These are phyloP conservation scores for Collybia mongolica DNA, from an alignment of 768 basidiomycete species.

Conservation along the genomic window DNA sequence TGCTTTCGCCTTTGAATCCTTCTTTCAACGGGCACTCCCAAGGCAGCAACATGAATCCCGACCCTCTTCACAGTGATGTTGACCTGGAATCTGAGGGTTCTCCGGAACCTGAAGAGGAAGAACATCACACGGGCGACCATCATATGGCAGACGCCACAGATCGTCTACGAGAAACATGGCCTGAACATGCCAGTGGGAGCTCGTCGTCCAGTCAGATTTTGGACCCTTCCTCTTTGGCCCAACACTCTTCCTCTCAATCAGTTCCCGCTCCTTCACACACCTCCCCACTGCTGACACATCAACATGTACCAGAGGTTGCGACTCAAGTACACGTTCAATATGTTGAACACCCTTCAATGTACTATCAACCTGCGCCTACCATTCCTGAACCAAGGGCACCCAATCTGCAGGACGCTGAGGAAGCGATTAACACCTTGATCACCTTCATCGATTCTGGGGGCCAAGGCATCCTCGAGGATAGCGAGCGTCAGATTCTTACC, in stretches of 20 bases:
- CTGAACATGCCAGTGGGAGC: slow-evolving; percentile 13
- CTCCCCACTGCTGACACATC: slow-evolving; percentile 3
- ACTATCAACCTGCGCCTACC: slow-evolving; percentile 28
- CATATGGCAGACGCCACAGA: slow-evolving; percentile 9
- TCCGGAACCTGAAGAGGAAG: slow-evolving; percentile 27
- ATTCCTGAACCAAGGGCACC: slow-evolving; percentile 31
- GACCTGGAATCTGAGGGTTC: slow-evolving; percentile 30
- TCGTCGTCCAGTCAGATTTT: slow-evolving; percentile 7
- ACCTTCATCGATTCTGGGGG: slow-evolving; percentile 43
- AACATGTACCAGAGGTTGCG: not conserved
- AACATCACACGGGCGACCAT: slow-evolving; percentile 1
- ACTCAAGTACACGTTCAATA: slow-evolving; percentile 13
- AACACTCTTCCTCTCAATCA: not conserved
- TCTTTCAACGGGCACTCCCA: slow-evolving; percentile 34
- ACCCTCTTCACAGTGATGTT: slow-evolving; percentile 15
- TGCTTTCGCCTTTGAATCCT: slow-evolving; percentile 37
- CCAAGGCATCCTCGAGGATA: slow-evolving; percentile 22
- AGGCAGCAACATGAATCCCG: slow-evolving; percentile 17
- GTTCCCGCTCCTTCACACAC: not conserved
- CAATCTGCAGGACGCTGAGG: slow-evolving; percentile 49
- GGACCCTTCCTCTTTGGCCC: slow-evolving; percentile 9
- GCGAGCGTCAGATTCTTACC: slow-evolving; percentile 39
- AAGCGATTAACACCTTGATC: slow-evolving; percentile 53
- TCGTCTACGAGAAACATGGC: slow-evolving; percentile 20
- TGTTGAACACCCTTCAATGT: slow-evolving; percentile 22